Evolutionary conservation across 2,329 filamentous ascomycete species (phyloP).

Genomic region (Ophiobolus disseminans): DNA sequence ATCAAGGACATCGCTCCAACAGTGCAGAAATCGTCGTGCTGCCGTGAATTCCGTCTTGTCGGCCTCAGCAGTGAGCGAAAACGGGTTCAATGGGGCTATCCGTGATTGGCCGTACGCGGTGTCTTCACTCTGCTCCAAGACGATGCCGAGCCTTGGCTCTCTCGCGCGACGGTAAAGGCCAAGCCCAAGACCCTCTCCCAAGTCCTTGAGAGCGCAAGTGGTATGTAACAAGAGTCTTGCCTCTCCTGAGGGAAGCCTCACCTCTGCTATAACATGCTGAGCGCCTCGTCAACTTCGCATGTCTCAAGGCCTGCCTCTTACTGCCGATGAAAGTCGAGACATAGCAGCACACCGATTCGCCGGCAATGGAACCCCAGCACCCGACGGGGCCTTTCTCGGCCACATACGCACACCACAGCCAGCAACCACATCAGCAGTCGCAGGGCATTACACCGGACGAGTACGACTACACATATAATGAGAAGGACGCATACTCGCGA

Average conservation of each 20-base stretch:
- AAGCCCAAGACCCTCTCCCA: slow-evolving; percentile 42
- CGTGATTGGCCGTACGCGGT: slow-evolving; percentile 31
- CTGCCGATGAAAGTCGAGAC: slow-evolving; percentile 35
- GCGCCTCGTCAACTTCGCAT: slow-evolving; percentile 27
- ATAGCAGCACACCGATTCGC: slow-evolving; percentile 31
- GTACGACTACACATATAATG: slow-evolving; percentile 28
- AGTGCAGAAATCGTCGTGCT: slow-evolving; percentile 14
- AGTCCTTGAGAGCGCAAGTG: slow-evolving; percentile 40
- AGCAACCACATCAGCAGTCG: slow-evolving; percentile 16
- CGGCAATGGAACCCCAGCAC: slow-evolving; percentile 44
- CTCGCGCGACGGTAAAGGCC: slow-evolving; percentile 27
- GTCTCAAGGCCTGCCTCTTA: slow-evolving; percentile 21
- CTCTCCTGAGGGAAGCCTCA: slow-evolving; percentile 43
- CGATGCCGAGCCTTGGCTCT: slow-evolving; percentile 35
- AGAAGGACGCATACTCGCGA: slow-evolving; percentile 31
- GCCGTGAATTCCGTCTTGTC: slow-evolving; percentile 41
- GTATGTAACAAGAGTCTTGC: slow-evolving; percentile 43
- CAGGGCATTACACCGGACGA: slow-evolving; percentile 17
- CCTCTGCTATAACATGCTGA: slow-evolving; percentile 46
- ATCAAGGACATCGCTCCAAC: slow-evolving; percentile 7
- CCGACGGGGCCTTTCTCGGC: slow-evolving; percentile 37
- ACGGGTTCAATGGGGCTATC: slow-evolving; percentile 4
- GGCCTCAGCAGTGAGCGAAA: slow-evolving; percentile 21
- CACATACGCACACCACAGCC: slow-evolving; percentile 25
- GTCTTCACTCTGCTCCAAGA: slow-evolving; percentile 26